phyloP scores from a whole-genome alignment of 306 rosid genomes.

The Luffa acutangula region DNA sequence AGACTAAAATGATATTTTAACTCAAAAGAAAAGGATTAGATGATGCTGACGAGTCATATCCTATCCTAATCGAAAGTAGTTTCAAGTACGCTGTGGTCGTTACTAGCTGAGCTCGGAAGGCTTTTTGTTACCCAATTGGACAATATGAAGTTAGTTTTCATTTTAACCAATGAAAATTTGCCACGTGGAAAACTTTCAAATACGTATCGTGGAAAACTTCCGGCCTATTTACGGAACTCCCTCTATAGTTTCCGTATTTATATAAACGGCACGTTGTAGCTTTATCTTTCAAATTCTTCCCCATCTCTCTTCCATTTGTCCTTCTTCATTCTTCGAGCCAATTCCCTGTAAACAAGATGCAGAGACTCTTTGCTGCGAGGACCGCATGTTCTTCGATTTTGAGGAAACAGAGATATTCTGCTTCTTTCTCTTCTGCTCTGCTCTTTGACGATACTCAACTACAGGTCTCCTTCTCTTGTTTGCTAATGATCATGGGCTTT shows the following conservation, averaged over 20 bases:
- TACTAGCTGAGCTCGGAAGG: background rate
- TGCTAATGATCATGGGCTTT: too few species aligned
- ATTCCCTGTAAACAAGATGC: conserved; percentile 26
- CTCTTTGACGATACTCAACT: conserved; percentile 88
- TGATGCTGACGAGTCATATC: background rate
- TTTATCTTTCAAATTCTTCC: background rate
- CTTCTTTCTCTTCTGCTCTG: conserved; percentile 60
- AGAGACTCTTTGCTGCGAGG: conserved; percentile 36
- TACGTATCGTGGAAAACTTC: background rate
- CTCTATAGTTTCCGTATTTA: background rate
- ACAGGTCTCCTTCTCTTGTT: conserved; percentile 37
- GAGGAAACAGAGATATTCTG: conserved; percentile 21
- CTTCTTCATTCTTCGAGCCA: background rate
- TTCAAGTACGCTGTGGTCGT: background rate
- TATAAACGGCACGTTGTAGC: background rate
- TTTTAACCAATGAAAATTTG: background rate
- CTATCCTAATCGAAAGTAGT: background rate
- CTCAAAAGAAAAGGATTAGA: too few species aligned
- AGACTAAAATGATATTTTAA: too few species aligned
- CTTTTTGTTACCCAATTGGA: background rate
- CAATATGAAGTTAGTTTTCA: background rate
- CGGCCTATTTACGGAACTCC: background rate
- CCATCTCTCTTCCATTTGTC: background rate
- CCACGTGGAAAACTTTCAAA: background rate
- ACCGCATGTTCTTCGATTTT: conserved; percentile 23